These are phyloP conservation scores for Leishmania turanica DNA, from an alignment of 208 protist species.

Conservation along the genomic window DNA sequence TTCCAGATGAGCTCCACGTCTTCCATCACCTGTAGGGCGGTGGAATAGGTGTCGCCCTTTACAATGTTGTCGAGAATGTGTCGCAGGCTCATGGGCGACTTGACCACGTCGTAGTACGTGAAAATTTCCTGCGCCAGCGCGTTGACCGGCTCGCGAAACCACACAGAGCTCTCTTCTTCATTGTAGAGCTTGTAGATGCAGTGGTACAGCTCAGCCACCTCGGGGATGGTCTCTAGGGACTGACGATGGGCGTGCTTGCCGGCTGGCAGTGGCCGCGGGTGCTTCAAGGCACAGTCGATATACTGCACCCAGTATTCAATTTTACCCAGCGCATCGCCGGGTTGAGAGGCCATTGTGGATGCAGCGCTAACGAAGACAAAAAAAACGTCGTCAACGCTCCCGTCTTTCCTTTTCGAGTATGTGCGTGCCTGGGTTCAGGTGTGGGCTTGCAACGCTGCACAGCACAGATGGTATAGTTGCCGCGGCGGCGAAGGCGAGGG, in stretches of 20 bases:
- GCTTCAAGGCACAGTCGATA: slow-evolving; percentile 67
- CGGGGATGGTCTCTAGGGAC: slow-evolving; percentile 42
- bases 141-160: slow-evolving; percentile 84
- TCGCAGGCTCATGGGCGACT: slow-evolving; percentile 67
- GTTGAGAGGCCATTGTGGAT: slow-evolving; percentile 34
- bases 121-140: slow-evolving; percentile 63
- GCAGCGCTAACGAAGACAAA: not conserved
- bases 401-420: not conserved
- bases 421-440: not conserved
- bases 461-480: not conserved
- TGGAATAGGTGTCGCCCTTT: slow-evolving; percentile 46
- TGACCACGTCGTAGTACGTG: slow-evolving; percentile 75
- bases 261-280: slow-evolving; percentile 62
- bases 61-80: slow-evolving; percentile 70
- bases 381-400: not conserved
- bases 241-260: slow-evolving; percentile 63
- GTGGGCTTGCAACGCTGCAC: not conserved
- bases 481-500: not conserved
- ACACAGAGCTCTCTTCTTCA: slow-evolving; percentile 58
- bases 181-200: slow-evolving; percentile 83
- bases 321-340: slow-evolving; percentile 40
- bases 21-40: slow-evolving; percentile 48
- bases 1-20: slow-evolving; percentile 80
- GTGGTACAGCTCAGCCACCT: slow-evolving; percentile 74
- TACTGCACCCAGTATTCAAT: slow-evolving; percentile 71